Evolutionary conservation across 768 basidiomycete genomes (phyloP).

Genomic region (Mrakia gelida): DNA sequence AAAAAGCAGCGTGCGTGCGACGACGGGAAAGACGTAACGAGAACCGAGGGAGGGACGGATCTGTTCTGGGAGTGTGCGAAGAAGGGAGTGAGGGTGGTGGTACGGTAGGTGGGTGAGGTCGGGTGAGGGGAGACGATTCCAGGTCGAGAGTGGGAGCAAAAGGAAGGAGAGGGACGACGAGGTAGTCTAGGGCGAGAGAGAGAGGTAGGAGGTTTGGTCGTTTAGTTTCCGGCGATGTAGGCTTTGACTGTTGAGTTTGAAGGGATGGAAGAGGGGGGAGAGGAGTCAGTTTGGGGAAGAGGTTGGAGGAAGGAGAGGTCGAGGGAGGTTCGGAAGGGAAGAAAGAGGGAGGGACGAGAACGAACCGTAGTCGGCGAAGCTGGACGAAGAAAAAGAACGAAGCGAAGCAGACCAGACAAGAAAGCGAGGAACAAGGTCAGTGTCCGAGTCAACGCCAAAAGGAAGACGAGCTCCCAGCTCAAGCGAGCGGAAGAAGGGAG

Average conservation of each 20-base stretch:
- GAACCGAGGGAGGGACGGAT: no score
- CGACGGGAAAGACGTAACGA: no score
- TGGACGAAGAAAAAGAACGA: neutral
- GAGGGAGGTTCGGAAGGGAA: no score
- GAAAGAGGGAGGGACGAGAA: neutral
- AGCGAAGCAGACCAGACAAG: neutral
- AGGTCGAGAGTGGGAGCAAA: neutral
- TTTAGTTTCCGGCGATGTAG: no score
- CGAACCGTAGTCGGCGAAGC: slow-evolving; percentile 4
- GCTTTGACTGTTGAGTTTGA: neutral
- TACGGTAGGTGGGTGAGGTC: neutral
- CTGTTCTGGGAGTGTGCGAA: no score
- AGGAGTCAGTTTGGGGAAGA: neutral
- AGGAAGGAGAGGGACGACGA: no score
- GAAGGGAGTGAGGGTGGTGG: no score
- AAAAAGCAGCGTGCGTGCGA: no score
- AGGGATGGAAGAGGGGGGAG: neutral
- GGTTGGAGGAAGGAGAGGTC: neutral
- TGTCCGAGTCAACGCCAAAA: no score
- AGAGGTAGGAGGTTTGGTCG: neutral
- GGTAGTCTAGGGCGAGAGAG: neutral
- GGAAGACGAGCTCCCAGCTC: no score
- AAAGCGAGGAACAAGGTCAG: no score
- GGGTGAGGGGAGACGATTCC: neutral
- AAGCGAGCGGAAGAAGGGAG: neutral